These are phyloP conservation scores for Neltuma alba DNA, from an alignment of 306 rosid genomes.

Conservation along the genomic window DNA sequence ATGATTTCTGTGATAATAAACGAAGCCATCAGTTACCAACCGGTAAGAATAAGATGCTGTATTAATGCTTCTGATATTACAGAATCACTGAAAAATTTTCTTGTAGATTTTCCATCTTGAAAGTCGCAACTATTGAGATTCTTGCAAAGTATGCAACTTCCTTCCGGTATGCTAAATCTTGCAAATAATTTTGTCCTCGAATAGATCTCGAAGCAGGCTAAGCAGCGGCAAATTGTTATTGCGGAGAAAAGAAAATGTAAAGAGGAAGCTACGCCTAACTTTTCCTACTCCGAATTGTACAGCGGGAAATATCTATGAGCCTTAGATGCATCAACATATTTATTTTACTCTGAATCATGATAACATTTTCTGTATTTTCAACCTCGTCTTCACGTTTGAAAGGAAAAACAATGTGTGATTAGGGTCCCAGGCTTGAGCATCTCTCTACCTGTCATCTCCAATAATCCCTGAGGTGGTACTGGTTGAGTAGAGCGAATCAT, in stretches of 20 bases:
- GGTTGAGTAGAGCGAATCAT: conserved; percentile 37
- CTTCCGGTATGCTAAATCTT: neutral
- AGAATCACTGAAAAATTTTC: too few relatives aligned
- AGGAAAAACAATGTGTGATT: neutral
- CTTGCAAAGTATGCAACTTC: neutral
- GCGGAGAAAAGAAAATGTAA: neutral
- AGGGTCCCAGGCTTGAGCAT: neutral
- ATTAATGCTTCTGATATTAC: too few relatives aligned
- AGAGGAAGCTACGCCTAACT: neutral
- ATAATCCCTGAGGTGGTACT: conserved; percentile 38
- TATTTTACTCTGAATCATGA: conserved; percentile 22
- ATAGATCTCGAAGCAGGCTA: neutral
- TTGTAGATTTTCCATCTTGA: neutral
- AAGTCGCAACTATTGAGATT: neutral
- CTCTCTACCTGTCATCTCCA: conserved; percentile 47
- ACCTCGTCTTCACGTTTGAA: neutral
- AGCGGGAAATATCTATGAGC: neutral
- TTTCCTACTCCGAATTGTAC: neutral
- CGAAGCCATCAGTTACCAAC: too few relatives aligned
- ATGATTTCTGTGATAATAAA: too few relatives aligned
- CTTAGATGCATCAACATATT: neutral
- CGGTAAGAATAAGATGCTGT: too few relatives aligned
- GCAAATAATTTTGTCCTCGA: neutral
- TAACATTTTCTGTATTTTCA: neutral
- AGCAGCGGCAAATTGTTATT: neutral